phyloP scores from a whole-genome alignment of 2,329 filamentous ascomycete species.

The Penicillium oxalicum region DNA sequence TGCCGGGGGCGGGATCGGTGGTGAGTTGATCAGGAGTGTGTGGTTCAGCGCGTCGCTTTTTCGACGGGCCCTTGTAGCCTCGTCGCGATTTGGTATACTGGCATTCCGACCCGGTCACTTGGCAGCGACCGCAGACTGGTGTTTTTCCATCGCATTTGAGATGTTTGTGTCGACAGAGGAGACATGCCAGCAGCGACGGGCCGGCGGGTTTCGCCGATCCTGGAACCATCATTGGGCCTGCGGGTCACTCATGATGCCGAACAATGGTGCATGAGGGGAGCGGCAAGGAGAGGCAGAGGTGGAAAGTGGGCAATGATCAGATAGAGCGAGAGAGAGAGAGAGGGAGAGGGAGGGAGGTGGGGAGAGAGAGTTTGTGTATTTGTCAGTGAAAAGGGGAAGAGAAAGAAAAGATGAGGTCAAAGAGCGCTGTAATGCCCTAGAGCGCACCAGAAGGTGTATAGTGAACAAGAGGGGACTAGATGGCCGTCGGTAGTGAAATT shows the following conservation, averaged over 20 bases:
- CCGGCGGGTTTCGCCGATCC: constrained; percentile 22
- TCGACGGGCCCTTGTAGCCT: constrained; percentile 65
- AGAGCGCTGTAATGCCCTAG: too few species aligned
- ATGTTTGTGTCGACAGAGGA: constrained; percentile 53
- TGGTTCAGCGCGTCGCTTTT: constrained; percentile 38
- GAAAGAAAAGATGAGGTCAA: too few species aligned
- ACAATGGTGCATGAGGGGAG: constrained; percentile 3
- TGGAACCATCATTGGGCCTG: constrained; percentile 14
- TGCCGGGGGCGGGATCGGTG: constrained; percentile 40
- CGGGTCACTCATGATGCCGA: constrained; percentile 23
- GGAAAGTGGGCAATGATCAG: background rate
- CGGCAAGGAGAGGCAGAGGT: background rate
- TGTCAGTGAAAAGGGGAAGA: too few species aligned
- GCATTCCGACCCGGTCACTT: constrained; percentile 54
- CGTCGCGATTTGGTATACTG: constrained; percentile 68
- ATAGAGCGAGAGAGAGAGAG: background rate
- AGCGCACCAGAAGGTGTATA: too few species aligned
- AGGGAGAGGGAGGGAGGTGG: constrained; percentile 1
- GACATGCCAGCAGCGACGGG: constrained; percentile 43
- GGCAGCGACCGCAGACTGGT: constrained; percentile 63
- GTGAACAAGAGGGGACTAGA: too few species aligned
- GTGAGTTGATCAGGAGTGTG: constrained; percentile 41
- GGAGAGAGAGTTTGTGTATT: background rate
- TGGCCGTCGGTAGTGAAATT: too few species aligned
- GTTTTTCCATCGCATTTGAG: constrained; percentile 68